Percentiles rank a stretch among this genome's conserved stretches.
Evolutionary conservation across 2,329 filamentous ascomycete genomes (phyloP).

Genomic region (Pseudogymnoascus sp.): DNA sequence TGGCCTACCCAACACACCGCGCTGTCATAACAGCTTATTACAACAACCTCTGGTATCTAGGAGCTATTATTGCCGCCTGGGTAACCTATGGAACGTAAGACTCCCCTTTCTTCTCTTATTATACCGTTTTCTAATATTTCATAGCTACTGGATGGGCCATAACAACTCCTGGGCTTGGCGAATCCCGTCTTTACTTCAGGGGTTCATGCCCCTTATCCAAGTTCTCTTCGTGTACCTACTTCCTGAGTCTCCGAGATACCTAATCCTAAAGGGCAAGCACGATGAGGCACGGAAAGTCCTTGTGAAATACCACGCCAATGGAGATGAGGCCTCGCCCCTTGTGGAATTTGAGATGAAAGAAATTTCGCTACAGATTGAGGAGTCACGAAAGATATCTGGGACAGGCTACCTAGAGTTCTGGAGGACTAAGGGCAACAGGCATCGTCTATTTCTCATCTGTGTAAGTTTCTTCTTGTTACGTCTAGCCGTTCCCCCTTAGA

Average conservation of each 20-base stretch:
- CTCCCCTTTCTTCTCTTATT: neutral
- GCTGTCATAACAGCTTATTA: constrained; percentile 30
- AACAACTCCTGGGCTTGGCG: constrained; percentile 21
- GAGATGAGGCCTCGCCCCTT: constrained; percentile 36
- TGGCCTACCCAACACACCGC: constrained; percentile 31
- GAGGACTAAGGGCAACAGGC: constrained; percentile 41
- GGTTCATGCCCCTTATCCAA: constrained; percentile 11
- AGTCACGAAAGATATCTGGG: neutral
- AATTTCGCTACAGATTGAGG: constrained; percentile 25
- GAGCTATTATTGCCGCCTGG: constrained; percentile 28
- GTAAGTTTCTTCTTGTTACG: constrained; percentile 39
- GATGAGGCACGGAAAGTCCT: constrained; percentile 43
- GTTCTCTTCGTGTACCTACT: constrained; percentile 10
- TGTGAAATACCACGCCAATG: constrained; percentile 45
- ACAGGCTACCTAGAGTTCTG: constrained; percentile 26
- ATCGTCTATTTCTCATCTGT: constrained; percentile 41
- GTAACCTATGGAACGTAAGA: constrained; percentile 23
- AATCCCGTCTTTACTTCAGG: constrained; percentile 20
- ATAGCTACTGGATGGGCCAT: constrained; percentile 15
- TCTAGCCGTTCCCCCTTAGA: too few species aligned
- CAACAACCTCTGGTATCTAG: constrained; percentile 29
- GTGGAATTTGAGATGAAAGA: constrained; percentile 42
- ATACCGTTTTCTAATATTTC: neutral
- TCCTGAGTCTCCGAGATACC: constrained; percentile 12
- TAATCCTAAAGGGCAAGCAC: constrained; percentile 34